Evolutionary conservation across 2,329 filamentous ascomycete genomes (phyloP), one percentile per base, ranked within the genome.

Genomic region (Helicocarpus griseus): DNA sequence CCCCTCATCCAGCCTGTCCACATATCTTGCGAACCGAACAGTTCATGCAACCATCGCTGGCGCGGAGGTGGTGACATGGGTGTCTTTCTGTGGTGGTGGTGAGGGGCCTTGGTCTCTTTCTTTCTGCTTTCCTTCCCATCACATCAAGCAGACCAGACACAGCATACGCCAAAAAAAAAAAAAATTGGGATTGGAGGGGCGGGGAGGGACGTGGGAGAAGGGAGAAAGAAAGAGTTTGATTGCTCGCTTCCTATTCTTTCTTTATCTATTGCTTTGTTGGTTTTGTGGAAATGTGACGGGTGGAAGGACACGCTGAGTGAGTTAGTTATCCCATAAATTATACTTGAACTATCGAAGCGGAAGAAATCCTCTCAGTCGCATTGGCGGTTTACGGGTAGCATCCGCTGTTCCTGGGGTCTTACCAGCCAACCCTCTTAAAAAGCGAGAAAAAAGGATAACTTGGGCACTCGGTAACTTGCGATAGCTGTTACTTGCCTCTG

Each of bases 11-110:
- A n/a, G 4, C 13, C n/a, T 29, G n/a, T 45, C 24, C 41, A 31
- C 41, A 44, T n/a, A n/a, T 31, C 14, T 45, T n/a, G 8, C n/a
- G 26, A 45, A 29, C 44, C n/a, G 31, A 47, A 47, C 31, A 47
- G 44, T 47, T 47, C 44, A 36, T 47, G 44, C 29, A 33, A 26
- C 31, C 29, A 5, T 36, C 31, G 44, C 44, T 45, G 41, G 26
- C 41, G 9, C 24, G 26, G 26, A 31, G 11, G 21, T 21, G 26
- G 28, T 47, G 44, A 47, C 44, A 47, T 47, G 44, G 44, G 21
- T 47, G 44, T 6, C 36, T 29, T 26, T 36, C 29, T 47, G 44
- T 36, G 31, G 29, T 47, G 44, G 44, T 47, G 44, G 3, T 46
- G 43, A 46, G 19, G 43, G 28, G 19, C 2, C 6, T 4, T 39